Base-by-base conservation (phyloP, 169 alveolate species). In the Plasmodium malariae region DNA sequence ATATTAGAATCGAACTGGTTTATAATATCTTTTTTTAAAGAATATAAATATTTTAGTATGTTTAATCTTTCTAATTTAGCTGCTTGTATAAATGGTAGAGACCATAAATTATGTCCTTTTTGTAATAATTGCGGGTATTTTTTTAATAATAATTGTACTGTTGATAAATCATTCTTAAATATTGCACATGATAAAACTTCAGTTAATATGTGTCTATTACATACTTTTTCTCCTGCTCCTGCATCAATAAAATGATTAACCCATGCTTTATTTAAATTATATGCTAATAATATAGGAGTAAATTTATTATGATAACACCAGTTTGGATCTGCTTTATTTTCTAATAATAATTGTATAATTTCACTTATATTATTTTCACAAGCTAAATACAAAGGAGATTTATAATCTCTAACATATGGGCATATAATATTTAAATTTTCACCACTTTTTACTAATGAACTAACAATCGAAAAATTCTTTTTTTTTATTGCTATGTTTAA, bases 301-400 rank as follows among this genome's bases (percentile, higher is more conserved):
- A 92, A 78, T 59, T 93, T 70, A 40, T 91, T 93, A 65, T 94
- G 95, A 87, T 93, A 94, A 55, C 93, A 83, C 96, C 98, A 96
- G 72, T 95, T 96, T 28, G 97, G 95, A 71, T 96, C 95, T 26
- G 97, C 98, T 21, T 97, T 97, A 40, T 92, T 90, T 74, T 95
- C 95, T 72, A 96, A 91, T 21, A 95, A 63, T 74, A 95, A 68
- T 34, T 93, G 92, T 24, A 96, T 95, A 55, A 93, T 92, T 74
- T 93, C 97, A 40, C 90, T 80, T 37, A 91, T 89, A 63, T 93
- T 92, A 67, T 86, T 90, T 83, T 95, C 97, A 74, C 98, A 96
- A 7, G 98, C 98, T 21, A 96, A 83, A 80, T 94, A 95, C n/a
- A 96, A 87, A n/a, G 98, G 97, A 30, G 97, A 95, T 73, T 95